Conservation (phyloP, 1,139 yeast genomes). For the Candida mesenterica region DNA sequence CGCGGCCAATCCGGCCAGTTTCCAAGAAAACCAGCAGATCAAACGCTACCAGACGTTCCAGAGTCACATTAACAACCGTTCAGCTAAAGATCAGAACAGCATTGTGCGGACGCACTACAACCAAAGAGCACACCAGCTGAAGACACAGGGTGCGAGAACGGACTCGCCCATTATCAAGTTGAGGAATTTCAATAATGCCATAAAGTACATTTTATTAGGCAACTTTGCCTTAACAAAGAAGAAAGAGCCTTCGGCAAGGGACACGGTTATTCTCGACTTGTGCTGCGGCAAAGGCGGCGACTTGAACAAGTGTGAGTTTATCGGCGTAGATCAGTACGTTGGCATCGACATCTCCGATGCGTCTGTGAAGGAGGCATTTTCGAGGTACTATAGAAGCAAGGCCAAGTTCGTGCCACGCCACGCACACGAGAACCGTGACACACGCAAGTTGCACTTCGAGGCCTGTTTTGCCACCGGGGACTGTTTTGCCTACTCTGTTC, state of each 20-base stretch:
- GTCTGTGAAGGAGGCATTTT: constrained; percentile 79
- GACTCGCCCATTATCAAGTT: constrained; percentile 83
- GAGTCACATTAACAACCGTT: constrained; percentile 36
- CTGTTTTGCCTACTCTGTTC: constrained; percentile 71
- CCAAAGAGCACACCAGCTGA: constrained; percentile 72
- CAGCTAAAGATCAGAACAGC: constrained; percentile 45
- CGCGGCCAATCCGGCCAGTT: constrained; percentile 28
- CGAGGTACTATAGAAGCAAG: constrained; percentile 56
- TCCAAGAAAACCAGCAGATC: constrained; percentile 6
- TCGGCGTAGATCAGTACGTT: constrained; percentile 69
- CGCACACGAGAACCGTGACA: constrained; percentile 39
- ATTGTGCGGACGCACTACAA: constrained; percentile 84
- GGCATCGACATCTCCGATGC: constrained; percentile 93
- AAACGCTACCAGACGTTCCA: constrained; percentile 40
- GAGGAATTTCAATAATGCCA: constrained; percentile 86
- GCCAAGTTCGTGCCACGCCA: constrained; percentile 36
- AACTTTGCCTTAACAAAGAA: constrained; percentile 48
- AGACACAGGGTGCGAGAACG: constrained; percentile 58
- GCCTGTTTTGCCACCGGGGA: constrained; percentile 90
- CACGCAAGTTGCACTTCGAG: constrained; percentile 55
- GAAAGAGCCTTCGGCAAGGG: constrained; percentile 42
- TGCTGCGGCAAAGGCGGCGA: constrained; percentile 99
- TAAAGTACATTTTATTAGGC: constrained; percentile 82
- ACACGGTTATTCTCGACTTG: constrained; percentile 60
- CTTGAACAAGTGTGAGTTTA: constrained; percentile 80